These are phyloP conservation scores for Dioscorea dumetorum DNA, from an alignment of 106 monocot species.

Conservation along the genomic window DNA sequence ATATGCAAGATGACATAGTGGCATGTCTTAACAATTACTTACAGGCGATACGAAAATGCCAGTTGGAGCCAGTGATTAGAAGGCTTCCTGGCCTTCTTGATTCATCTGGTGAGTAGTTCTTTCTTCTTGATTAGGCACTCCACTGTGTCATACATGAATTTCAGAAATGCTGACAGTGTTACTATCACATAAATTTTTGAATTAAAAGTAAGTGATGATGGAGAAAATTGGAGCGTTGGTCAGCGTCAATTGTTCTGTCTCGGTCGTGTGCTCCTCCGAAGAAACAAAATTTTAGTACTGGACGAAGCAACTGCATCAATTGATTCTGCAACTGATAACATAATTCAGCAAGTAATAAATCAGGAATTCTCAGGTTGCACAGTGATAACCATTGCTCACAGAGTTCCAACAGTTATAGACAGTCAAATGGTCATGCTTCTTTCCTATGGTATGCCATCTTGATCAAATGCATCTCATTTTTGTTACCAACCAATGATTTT, in stretches of 20 bases:
- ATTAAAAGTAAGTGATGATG: constrained; percentile 57
- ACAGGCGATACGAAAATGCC: constrained; percentile 72
- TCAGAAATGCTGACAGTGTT: not conserved
- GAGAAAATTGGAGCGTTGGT: constrained; percentile 78
- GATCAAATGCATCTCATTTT: not conserved
- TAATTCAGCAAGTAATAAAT: constrained; percentile 51
- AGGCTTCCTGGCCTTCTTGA: constrained; percentile 61
- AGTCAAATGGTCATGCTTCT: constrained; percentile 81
- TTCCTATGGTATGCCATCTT: constrained; percentile 50
- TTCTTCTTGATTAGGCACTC: not conserved
- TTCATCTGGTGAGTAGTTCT: constrained; percentile 43
- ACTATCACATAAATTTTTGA: not conserved
- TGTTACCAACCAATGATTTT: not conserved
- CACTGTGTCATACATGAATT: not conserved
- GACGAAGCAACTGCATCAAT: constrained; percentile 89
- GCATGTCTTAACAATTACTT: not conserved
- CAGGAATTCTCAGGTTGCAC: constrained; percentile 64
- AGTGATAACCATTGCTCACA: constrained; percentile 71
- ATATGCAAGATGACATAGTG: not conserved
- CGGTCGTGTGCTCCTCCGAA: constrained; percentile 51
- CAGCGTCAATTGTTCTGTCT: constrained; percentile 80
- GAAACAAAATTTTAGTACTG: constrained; percentile 64
- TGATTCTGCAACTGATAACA: constrained; percentile 70
- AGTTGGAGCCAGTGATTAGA: constrained; percentile 51
- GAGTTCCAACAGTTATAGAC: constrained; percentile 73